phyloP scores from a whole-genome alignment of 495 filamentous ascomycete genomes.

The Penicillium robsamsonii region DNA sequence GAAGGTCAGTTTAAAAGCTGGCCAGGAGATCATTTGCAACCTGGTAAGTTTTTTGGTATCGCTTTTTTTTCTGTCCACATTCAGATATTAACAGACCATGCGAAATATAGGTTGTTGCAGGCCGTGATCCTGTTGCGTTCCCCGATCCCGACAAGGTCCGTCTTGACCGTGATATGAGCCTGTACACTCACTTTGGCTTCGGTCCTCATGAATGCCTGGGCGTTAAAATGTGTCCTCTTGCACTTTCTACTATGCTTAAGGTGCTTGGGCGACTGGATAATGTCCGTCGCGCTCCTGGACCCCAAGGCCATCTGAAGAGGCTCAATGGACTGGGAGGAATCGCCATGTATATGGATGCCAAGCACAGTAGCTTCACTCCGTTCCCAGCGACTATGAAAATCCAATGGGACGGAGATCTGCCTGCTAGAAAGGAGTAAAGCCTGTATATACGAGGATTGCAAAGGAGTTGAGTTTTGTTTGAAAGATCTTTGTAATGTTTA shows the following conservation, averaged over 20 bases:
- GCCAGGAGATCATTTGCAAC: constrained; percentile 50
- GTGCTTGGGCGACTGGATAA: constrained; percentile 52
- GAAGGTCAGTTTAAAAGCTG: constrained; percentile 44
- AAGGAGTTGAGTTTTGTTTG: not conserved
- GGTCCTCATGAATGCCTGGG: constrained; percentile 61
- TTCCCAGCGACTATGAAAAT: constrained; percentile 66
- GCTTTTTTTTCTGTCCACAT: not conserved
- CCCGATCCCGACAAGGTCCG: constrained; percentile 64
- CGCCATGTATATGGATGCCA: constrained; percentile 66
- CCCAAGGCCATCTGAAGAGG: constrained; percentile 68
- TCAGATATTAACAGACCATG: not conserved
- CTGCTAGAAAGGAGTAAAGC: constrained; percentile 12
- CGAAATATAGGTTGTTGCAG: constrained; percentile 42
- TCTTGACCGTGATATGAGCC: constrained; percentile 59
- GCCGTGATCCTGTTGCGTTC: constrained; percentile 57
- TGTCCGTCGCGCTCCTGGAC: constrained; percentile 60
- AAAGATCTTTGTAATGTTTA: not conserved
- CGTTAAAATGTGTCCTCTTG: constrained; percentile 53
- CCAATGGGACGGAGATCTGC: constrained; percentile 47
- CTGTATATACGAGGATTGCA: not conserved
- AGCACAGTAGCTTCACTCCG: constrained; percentile 65
- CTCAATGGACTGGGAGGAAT: constrained; percentile 54
- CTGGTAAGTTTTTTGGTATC: constrained; percentile 32
- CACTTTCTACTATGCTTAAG: constrained; percentile 61
- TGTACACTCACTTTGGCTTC: constrained; percentile 63